Base-by-base conservation (phyloP, 805 yeast genomes). In the Cyberlindnera lachancei region DNA sequence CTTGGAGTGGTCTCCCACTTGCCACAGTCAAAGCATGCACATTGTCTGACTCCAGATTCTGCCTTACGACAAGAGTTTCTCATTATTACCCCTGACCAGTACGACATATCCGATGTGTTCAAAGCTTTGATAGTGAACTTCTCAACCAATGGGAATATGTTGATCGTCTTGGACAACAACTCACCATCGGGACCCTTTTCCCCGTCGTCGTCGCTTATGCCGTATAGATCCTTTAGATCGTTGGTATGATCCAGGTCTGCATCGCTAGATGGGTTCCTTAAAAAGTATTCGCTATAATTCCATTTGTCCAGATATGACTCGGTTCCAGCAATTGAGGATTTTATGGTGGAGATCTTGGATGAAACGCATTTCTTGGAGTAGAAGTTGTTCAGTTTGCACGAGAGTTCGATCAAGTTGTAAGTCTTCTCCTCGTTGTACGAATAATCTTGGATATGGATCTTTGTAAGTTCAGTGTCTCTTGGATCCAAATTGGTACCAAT, bases 21-120 rank as follows among this genome's bases (percentile, higher is more conserved):
- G 9, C 96, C 96, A 60, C 98, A 90, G 18, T 76, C 81, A 45
- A 87, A 82, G 53, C 79, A 80, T 1, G 96, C 96, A 58, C 98
- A 90, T 59, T 92, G 97, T 33, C 97, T 70, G 19, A 90, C 81
- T 2, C 96, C 96, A 26, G 69, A 56, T 51, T 88, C 96, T 54
- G 90, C 92, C 49, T 88, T 78, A 36, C 96, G 72, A 53, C 96
- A 90, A 1, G 95, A 87, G 56, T 92, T 92, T 34, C 97, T 68
- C 88, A 92, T 92, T 24, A 88, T 86, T n/a, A 90, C 95, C 4
- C 95, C 92, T 3, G 96, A 85, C 98, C 98, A 90, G 57, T 88
- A 87, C 45, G 82, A 79, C 66, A 87, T 75, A 45, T 88, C 96
- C 26, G 79, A 73, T 4, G 85, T 75, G 44, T 80, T 73, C 29